Evolutionary conservation across 1,284 basidiomycete species (phyloP).

Genomic region (Puccinia novopanici): DNA sequence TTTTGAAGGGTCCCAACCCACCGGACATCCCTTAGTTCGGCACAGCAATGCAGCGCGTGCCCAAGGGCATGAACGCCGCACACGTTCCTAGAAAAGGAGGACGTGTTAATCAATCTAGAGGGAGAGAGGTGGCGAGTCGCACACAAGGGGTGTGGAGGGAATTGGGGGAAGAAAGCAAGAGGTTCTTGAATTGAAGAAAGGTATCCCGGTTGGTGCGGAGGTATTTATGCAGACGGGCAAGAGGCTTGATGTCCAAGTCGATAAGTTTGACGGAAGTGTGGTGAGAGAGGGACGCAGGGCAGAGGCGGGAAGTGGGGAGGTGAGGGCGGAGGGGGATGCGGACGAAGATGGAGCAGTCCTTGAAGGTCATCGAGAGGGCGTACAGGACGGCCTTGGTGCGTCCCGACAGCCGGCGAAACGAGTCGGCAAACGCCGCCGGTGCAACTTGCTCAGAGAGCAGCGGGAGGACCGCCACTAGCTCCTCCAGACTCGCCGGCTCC

Average conservation of each 20-base stretch:
- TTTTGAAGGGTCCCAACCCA: too few relatives aligned
- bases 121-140: not conserved
- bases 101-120: too few relatives aligned
- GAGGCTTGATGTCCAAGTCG: slow-evolving; percentile 44
- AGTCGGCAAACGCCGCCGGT: not conserved
- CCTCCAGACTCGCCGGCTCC: slow-evolving; percentile 10
- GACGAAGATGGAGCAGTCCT: slow-evolving; percentile 48
- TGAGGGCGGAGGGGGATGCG: not conserved
- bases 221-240: slow-evolving; percentile 31
- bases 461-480: slow-evolving; percentile 5
- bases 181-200: not conserved
- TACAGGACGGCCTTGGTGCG: slow-evolving; percentile 31
- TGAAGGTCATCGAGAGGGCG: slow-evolving; percentile 39
- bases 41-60: too few relatives aligned
- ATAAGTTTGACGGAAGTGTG: slow-evolving; percentile 8
- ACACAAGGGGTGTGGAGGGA: not conserved
- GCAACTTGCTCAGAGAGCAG: not conserved
- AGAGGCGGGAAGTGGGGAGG: not conserved
- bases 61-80: too few relatives aligned
- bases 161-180: not conserved
- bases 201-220: not conserved
- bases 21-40: too few relatives aligned
- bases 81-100: too few relatives aligned
- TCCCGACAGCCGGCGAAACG: not conserved
- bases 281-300: not conserved